Conservation (phyloP, 371 early-diverging fungal species). For the Quaeritorhiza haematococci region DNA sequence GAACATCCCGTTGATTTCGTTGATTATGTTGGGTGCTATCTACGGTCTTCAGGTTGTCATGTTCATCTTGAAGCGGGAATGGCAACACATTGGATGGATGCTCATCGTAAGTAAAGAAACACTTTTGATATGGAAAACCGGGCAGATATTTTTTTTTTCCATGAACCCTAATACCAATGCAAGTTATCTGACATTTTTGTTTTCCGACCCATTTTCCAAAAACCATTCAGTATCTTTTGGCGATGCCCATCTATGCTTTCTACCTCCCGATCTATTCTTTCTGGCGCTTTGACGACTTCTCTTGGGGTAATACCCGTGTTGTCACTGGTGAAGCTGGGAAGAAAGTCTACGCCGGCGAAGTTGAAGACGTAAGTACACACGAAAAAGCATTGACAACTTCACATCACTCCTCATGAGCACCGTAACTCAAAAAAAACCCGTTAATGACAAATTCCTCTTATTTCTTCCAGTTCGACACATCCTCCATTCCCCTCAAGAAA, state of each 20-base stretch:
- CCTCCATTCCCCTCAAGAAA: constrained; percentile 78
- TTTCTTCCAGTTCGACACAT: constrained; percentile 76
- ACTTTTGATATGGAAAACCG: background rate
- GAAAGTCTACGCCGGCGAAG: constrained; percentile 54
- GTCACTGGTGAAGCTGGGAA: constrained; percentile 74
- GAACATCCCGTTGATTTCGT: constrained; percentile 28
- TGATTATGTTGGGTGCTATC: constrained; percentile 34
- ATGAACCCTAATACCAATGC: constrained; percentile 15
- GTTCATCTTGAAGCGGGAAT: constrained; percentile 42
- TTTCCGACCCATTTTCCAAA: background rate
- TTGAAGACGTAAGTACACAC: constrained; percentile 29
- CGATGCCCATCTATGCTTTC: constrained; percentile 43
- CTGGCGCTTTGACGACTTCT: constrained; percentile 98
- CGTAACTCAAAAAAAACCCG: constrained; percentile 20
- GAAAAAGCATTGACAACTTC: background rate
- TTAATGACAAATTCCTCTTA: constrained; percentile 27
- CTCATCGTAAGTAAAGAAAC: constrained; percentile 30
- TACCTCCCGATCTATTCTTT: constrained; percentile 56
- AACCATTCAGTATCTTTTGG: constrained; percentile 27
- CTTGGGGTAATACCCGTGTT: constrained; percentile 95
- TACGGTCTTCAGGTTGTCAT: constrained; percentile 50
- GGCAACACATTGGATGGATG: constrained; percentile 55
- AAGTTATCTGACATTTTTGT: background rate
- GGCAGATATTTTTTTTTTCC: background rate
- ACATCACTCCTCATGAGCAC: constrained; percentile 12